A percentile compares a stretch with the other conserved stretches of the same genome.
These are phyloP conservation scores for Udeniomyces megalosporus DNA, from an alignment of 768 basidiomycete species.

Conservation along the genomic window DNA sequence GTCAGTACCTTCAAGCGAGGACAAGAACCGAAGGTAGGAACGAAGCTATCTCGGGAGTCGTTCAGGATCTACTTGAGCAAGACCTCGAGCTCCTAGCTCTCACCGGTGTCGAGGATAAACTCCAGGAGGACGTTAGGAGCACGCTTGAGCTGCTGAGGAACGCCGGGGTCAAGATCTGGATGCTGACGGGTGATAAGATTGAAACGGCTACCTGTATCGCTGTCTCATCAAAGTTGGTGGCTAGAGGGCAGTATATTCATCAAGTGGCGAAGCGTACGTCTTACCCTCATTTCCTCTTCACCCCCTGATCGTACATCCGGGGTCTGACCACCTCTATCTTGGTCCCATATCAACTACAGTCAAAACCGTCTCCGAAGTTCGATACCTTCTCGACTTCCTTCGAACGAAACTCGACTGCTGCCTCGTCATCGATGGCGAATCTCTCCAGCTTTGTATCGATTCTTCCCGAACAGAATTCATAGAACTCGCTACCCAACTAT, in stretches of 20 bases:
- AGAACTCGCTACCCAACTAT: slow-evolving; percentile 85
- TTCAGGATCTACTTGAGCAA: slow-evolving; percentile 60
- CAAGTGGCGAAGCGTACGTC: slow-evolving; percentile 75
- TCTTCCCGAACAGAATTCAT: slow-evolving; percentile 88
- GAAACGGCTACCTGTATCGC: slow-evolving; percentile 98
- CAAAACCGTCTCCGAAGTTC: slow-evolving; percentile 61
- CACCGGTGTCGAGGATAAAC: slow-evolving; percentile 97
- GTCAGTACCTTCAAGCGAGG: slow-evolving; percentile 57
- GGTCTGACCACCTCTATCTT: background rate
- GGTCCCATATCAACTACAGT: slow-evolving; percentile 38
- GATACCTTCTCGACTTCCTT: slow-evolving; percentile 79
- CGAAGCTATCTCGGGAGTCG: slow-evolving; percentile 60
- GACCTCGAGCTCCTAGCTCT: slow-evolving; percentile 83
- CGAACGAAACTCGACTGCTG: slow-evolving; percentile 93
- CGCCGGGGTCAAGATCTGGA: slow-evolving; percentile 98
- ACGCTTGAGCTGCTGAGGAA: slow-evolving; percentile 85
- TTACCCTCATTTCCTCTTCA: background rate
- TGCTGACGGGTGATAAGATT: slow-evolving; percentile 98
- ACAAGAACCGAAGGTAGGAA: slow-evolving; percentile 56
- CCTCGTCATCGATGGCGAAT: slow-evolving; percentile 95
- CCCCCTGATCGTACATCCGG: slow-evolving; percentile 4
- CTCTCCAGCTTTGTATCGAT: slow-evolving; percentile 78
- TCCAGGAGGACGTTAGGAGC: slow-evolving; percentile 90
- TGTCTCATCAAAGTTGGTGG: slow-evolving; percentile 88
- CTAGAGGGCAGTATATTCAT: slow-evolving; percentile 92